Conservation (phyloP, 768 basidiomycete genomes). For the Pleurotus platypus region DNA sequence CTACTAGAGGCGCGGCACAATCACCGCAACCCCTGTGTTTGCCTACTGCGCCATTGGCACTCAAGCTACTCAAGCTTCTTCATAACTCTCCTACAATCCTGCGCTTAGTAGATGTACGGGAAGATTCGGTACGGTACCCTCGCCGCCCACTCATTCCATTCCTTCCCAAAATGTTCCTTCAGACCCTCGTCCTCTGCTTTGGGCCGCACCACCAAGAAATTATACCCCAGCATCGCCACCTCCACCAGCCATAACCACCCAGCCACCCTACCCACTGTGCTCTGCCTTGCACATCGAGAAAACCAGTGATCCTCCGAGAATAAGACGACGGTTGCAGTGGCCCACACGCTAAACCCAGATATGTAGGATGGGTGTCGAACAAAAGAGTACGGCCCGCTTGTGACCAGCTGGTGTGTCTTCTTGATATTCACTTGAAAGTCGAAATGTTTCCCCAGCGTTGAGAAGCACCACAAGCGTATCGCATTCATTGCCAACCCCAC, state of each 20-base stretch:
- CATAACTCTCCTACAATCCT: too few species aligned
- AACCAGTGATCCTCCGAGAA: background rate
- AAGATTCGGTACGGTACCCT: conserved; percentile 26
- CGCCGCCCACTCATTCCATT: conserved; percentile 13
- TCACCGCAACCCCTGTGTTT: too few species aligned
- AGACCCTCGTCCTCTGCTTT: background rate
- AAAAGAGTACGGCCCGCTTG: background rate
- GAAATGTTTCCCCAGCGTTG: background rate
- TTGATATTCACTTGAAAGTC: background rate
- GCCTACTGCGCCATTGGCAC: too few species aligned
- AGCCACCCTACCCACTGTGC: background rate
- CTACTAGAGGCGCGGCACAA: too few species aligned
- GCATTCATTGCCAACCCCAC: too few species aligned
- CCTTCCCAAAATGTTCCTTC: background rate
- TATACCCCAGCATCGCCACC: background rate
- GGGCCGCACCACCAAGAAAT: background rate
- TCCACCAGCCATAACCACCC: background rate
- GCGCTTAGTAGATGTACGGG: conserved; percentile 23
- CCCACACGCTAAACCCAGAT: background rate
- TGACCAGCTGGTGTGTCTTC: background rate
- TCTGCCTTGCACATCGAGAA: background rate
- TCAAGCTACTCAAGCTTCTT: too few species aligned
- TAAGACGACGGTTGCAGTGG: background rate
- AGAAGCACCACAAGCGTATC: background rate
- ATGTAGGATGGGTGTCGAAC: background rate